Evolutionary conservation across 805 yeast species (phyloP), one percentile per base, ranked within the genome.

Genomic region (Metschnikowia kunwiensis): DNA sequence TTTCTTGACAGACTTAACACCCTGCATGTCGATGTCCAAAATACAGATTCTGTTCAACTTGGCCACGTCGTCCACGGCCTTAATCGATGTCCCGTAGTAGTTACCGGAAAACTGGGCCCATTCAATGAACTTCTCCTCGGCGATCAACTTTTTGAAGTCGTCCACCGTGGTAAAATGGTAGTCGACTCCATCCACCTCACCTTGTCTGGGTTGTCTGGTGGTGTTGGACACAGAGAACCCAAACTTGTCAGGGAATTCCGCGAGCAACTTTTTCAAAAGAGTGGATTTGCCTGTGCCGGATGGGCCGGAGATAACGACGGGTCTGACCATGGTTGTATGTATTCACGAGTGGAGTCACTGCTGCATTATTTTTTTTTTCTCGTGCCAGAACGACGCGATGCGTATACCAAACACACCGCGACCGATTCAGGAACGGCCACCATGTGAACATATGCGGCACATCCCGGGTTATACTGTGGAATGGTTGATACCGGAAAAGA

Each of bases 51-150:
- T 78, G 51, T 87, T 85, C 42, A 72, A 60, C 34, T 64, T 62
- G 32, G 74, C 60, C 29, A 85, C 89, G 46, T 80, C 82, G 51
- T 84, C 75, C 30, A 93, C 97, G 20, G 96, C 82, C 55, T 78
- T 82, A 53, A 87, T 72, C 30, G 96, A 73, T 32, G 98, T 93
- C 41, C 99, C 99, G 65, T 93, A 93, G 72, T 85, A 89, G 73
- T 93, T 93, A 34, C 97, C 97, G 9, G 96, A 86, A 57, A 93
- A 93, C 65, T 88, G 93, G 4, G 99, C 98, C 93, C 95, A 87
- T 66, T 93, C 99, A 48, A 93, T 80, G 68, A 93, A 93, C 45
- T 81, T 83, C 29, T 77, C 68, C 16, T 80, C 79, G 8, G 71
- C 80, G 47, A 93, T 87, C 63, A 86, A 72, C 49, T 70, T 57